Base-by-base conservation (phyloP, 305 asterid genomes). In the Plantago lanceolata region DNA sequence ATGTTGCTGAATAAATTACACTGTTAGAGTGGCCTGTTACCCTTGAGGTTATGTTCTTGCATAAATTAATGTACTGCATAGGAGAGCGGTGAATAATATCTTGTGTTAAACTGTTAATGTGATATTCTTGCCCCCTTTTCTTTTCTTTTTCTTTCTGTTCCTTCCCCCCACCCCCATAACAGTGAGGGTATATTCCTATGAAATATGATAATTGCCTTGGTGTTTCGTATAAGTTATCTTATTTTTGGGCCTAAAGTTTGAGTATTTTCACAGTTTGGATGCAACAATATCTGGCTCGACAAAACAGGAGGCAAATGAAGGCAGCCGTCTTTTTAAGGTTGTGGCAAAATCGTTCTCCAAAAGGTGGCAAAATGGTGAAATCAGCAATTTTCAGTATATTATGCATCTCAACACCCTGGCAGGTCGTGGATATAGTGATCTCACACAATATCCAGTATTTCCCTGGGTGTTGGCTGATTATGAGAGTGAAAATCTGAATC, bases 281-380 rank as follows among this genome's bases (percentile, higher is more conserved):
- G 85, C 96, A 24, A 94, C 99, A 20, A 90, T 94, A 73, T 88
- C 97, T 47, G 99, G 99, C 63, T 81, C 96, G 64, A 73, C 82
- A 19, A 93, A 90, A 78, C 96, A 82, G 79, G 99, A 94, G 64
- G 72, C 80, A 86, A 89, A 74, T 69, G 99, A 93, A 73, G 97
- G 99, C 68, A 89, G 96, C 67, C 99, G 96, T 63, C 92, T 90
- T 65, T 94, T 94, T 72, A 94, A 94, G 79, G 85, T 88, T 73
- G 82, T 86, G 96, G 96, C 96, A 3, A 90, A 81, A 71, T 94
- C 99, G 49, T 90, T 94, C 66, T 90, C 99, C 75, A 94, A 90
- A 84, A 85, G 99, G 77, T 94, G 99, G 99, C 99, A 94, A 83
- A 90, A 85, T 85, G 97, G 99, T 75, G 99, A 94, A 77, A 94